phyloP scores from a whole-genome alignment of 805 yeast genomes.

The Ascoidea asiatica region DNA sequence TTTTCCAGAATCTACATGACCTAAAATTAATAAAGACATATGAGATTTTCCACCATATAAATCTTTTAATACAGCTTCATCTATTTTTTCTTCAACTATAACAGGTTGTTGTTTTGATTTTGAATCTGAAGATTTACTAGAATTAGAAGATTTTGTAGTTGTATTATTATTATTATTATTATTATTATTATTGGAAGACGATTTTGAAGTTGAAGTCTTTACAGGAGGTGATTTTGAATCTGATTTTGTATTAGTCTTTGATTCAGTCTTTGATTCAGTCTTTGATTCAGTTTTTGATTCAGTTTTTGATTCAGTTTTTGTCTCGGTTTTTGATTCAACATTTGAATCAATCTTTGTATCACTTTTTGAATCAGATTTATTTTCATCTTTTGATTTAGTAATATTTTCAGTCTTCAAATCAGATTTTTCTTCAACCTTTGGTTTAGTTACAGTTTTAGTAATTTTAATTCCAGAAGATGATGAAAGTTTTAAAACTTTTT shows the following conservation, averaged over 20 bases:
- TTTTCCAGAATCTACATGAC: slow-evolving; percentile 99
- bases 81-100: slow-evolving; percentile 52
- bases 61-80: slow-evolving; percentile 79
- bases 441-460: slow-evolving; percentile 33
- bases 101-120: slow-evolving; percentile 39
- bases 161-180: too few species aligned
- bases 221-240: too few species aligned
- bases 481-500: slow-evolving; percentile 55
- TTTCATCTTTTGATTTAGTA: slow-evolving; percentile 5
- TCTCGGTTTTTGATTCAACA: slow-evolving; percentile 10
- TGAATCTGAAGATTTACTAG: slow-evolving; percentile 35
- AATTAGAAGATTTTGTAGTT: too few species aligned
- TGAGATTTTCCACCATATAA: slow-evolving; percentile 97
- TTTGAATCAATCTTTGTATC: slow-evolving; percentile 4
- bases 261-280: slow-evolving; percentile 10
- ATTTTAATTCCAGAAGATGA: slow-evolving; percentile 53
- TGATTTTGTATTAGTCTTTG: slow-evolving; percentile 15
- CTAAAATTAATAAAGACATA: slow-evolving; percentile 94
- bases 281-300: slow-evolving; percentile 9
- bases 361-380: slow-evolving; percentile 7
- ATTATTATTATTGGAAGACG: too few species aligned
- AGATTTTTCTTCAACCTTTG: slow-evolving; percentile 9
- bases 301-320: slow-evolving; percentile 9
- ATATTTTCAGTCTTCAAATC: slow-evolving; percentile 10
- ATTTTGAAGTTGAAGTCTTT: too few species aligned